Evolutionary conservation across 768 basidiomycete species (phyloP), one percentile per base, ranked within the genome.

Genomic region (Candolleomyces eurysporus): DNA sequence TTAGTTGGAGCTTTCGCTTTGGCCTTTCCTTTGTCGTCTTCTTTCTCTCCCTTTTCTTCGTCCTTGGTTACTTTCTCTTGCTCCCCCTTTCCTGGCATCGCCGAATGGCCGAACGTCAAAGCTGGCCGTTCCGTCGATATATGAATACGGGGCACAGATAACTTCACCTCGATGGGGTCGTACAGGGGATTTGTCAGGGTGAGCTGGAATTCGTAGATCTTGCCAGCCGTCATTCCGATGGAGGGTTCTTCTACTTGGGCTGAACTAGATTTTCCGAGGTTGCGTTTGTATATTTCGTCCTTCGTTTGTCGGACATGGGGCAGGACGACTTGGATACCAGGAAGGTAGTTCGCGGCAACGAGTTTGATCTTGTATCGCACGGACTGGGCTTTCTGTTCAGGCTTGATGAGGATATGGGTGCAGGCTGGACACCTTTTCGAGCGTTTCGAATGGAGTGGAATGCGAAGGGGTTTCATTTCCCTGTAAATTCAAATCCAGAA

Each of bases 301-400:
- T 75, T 69, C 54, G 73, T 64, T 64, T 78, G 74, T 65, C 79
- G 79, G 9, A 77, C 75, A 62, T 85, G 87, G 21, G 91, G 90
- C 39, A 92, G 79, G 42, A 82, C 74, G 40, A 94, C 84, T 6
- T 86, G 83, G 36, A 98, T 91, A 2, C 89, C 84, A 0, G 97
- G 97, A 16, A 99, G 80, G 74, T 98, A 98, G 71, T 91, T 96
- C 31, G 92, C 86, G 0, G 96, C 97, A 60, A 96, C 92, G 55
- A 98, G 87, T 74, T 98, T 98, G 76, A 99, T 98, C 76, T 98
- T 98, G 82, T 89, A 98, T 17, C 94, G 86, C 42, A 92, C 90
- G 17, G 92, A 94, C 66, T 94, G 93, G 0, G 95, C 90, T 71
- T 99, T 99, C 69, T 96, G 91, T 72, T 99, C 97, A 4, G 97